Evolutionary conservation across 805 yeast species (phyloP).

Genomic region (Starmera pachycereana): DNA sequence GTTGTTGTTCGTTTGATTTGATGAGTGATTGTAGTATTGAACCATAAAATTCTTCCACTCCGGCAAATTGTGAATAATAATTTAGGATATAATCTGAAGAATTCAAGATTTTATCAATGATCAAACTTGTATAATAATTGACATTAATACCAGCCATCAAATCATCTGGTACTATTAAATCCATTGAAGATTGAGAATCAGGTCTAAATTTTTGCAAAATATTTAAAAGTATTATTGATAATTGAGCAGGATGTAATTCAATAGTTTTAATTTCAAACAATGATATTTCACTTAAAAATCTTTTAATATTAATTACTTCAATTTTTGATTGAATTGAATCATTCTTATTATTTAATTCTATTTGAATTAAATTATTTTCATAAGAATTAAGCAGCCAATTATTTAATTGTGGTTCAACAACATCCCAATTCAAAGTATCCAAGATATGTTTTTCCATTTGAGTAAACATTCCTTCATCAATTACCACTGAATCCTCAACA

Average conservation of each 20-base stretch:
- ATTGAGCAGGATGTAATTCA: constrained; percentile 23
- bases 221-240: constrained; percentile 14
- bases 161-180: background rate
- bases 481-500: constrained; percentile 39
- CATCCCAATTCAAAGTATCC: constrained; percentile 61
- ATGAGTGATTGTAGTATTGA: constrained; percentile 5
- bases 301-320: constrained; percentile 36
- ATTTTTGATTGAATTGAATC: constrained; percentile 17
- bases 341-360: constrained; percentile 20
- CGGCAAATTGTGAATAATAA: constrained; percentile 6
- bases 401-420: constrained; percentile 51
- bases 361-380: constrained; percentile 32
- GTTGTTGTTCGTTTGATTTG: constrained; percentile 2
- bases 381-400: constrained; percentile 35
- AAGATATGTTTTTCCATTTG: constrained; percentile 80
- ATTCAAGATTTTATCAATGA: constrained; percentile 1
- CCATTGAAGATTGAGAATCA: constrained; percentile 8
- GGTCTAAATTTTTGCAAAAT: constrained; percentile 5
- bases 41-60: constrained; percentile 11
- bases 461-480: constrained; percentile 55
- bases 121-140: constrained; percentile 1
- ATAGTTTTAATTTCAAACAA: constrained; percentile 37
- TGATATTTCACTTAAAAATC: constrained; percentile 37
- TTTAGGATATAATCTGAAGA: constrained; percentile 3
- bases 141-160: background rate